Evolutionary conservation across 306 rosid genomes (phyloP), one percentile per base, ranked within the genome.

Genomic region (Cicer yamashitae): DNA sequence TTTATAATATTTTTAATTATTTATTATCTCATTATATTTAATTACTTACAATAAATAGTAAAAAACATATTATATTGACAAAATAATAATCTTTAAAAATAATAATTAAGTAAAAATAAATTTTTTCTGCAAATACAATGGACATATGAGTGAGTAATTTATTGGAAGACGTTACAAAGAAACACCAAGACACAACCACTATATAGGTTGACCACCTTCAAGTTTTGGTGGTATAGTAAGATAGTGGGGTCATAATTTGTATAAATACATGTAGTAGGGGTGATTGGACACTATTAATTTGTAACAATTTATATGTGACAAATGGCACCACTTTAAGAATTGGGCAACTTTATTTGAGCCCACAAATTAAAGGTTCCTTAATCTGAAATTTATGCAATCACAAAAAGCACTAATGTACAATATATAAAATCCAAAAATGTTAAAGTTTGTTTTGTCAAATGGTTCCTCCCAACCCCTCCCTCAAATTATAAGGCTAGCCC

Each of bases 321-420:
- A 43, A 41, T 75, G 82, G 78, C 67, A 69, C 34, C 56, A 68
- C 66, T 39, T 47, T 43, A 65, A 37, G 70, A 76, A 66, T 76
- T 70, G 30, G 43, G 40, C n/a, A 71, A 69, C 18, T 72, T 66
- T 69, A 57, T 70, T 63, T 54, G 50, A 74, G 52, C 71, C 54
- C 62, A 64, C 79, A 44, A 11, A 60, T 34, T 34, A 22, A 14
- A 15, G 18, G 67, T 70, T 79, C 46, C 81, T 57, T 71, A 76
- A 84, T 67, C 73, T 67, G 56, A 67, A 80, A 71, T 67, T 39
- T 58, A 79, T 57, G 51, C 7, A 56, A 70, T 64, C 54, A 75
- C 12, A 63, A 43, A 84, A 76, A 60, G 74, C 77, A 77, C 69
- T 80, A 45, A 65, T 40, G 53, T 40, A 37, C 52, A 41, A 58